phyloP scores from a whole-genome alignment of 1,139 yeast genomes.

The Yamadazyma pseudoaaseri region DNA sequence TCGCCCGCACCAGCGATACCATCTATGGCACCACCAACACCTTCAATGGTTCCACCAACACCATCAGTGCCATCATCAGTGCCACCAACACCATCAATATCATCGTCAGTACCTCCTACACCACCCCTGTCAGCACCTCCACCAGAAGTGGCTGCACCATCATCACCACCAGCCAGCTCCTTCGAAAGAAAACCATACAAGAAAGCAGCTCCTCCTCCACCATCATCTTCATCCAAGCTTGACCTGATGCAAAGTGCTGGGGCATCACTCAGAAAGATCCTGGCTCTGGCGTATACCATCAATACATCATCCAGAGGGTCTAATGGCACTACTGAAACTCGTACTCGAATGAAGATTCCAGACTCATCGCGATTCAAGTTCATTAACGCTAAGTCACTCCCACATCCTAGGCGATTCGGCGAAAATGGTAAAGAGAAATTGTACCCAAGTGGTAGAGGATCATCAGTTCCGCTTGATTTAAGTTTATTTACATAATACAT shows the following conservation, averaged over 20 bases:
- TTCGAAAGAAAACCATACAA: constrained; percentile 16
- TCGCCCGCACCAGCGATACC: constrained; percentile 2
- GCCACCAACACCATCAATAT: constrained; percentile 9
- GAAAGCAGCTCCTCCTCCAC: constrained; percentile 20
- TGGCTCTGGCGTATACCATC: constrained; percentile 60
- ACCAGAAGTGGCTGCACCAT: constrained; percentile 8
- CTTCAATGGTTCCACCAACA: constrained; percentile 8
- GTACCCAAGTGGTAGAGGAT: constrained; percentile 95
- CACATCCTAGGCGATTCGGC: constrained; percentile 78
- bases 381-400: constrained; percentile 65
- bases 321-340: constrained; percentile 15
- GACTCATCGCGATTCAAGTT: constrained; percentile 66
- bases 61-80: constrained; percentile 10
- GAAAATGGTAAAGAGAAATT: constrained; percentile 54
- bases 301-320: constrained; percentile 17
- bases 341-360: constrained; percentile 51
- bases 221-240: constrained; percentile 21
- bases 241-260: constrained; percentile 51
- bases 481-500: constrained; percentile 21
- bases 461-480: constrained; percentile 84
- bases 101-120: constrained; percentile 17
- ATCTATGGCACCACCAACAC: constrained; percentile 9
- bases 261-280: constrained; percentile 50
- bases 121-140: constrained; percentile 19
- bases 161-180: constrained; percentile 11